A percentile compares a stretch with the other conserved stretches of the same genome.
phyloP scores from a whole-genome alignment of 1,139 yeast genomes.

The Saccharomycopsis phalli region DNA sequence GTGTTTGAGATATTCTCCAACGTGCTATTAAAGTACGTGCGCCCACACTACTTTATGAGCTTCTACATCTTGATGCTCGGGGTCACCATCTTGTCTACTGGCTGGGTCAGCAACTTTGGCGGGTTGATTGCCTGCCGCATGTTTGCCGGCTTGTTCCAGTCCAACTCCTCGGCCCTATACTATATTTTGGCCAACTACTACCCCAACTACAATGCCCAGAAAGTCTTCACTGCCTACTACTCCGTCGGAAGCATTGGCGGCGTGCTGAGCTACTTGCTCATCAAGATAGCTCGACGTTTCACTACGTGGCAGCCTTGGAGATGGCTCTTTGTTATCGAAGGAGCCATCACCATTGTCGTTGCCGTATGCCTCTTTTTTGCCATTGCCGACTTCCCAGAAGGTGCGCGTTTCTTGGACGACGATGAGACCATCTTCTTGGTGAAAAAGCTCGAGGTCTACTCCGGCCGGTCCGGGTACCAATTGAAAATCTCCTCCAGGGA shows the following conservation, averaged over 20 bases:
- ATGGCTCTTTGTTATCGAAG: conserved; percentile 68
- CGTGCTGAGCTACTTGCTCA: conserved; percentile 10
- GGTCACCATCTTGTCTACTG: conserved; percentile 13
- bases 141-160: conserved; percentile 19
- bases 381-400: conserved; percentile 64
- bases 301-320: conserved; percentile 40
- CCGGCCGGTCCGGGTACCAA: conserved; percentile 29
- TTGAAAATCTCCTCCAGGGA: conserved; percentile 24
- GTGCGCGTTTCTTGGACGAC: conserved; percentile 32
- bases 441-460: conserved; percentile 33
- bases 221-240: conserved; percentile 18
- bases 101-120: conserved; percentile 15
- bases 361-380: conserved; percentile 47
- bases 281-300: conserved; percentile 5
- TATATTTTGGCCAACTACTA: conserved; percentile 19
- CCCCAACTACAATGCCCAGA: conserved; percentile 18
- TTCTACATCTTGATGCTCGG: conserved; percentile 19
- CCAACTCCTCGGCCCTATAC: conserved; percentile 17
- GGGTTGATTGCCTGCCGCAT: conserved; percentile 16
- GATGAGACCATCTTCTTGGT: conserved; percentile 31
- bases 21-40: conserved; percentile 14
- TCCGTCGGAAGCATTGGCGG: conserved; percentile 18
- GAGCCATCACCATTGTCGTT: conserved; percentile 50
- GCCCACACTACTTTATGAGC: conserved; percentile 20
- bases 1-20: conserved; percentile 17